Evolutionary conservation across 2,329 filamentous ascomycete genomes (phyloP).

Genomic region (Rhinocladiella mackenziei): DNA sequence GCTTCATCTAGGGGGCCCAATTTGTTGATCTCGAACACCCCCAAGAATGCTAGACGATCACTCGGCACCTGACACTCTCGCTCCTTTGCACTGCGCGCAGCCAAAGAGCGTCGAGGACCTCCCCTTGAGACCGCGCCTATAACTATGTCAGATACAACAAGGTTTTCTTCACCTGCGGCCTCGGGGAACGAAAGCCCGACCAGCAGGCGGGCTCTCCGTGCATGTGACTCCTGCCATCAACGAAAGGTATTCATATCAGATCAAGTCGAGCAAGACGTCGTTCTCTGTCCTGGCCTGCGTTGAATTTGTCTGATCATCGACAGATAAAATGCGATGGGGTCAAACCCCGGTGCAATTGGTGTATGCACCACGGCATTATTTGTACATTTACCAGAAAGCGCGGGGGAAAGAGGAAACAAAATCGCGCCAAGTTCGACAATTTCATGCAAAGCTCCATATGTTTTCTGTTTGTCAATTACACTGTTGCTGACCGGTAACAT

Average conservation of each 20-base stretch:
- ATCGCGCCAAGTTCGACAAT: background rate
- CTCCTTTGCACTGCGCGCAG: too few species aligned
- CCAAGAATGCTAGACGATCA: too few species aligned
- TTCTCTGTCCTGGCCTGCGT: background rate
- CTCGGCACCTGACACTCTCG: too few species aligned
- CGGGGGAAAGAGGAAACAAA: slow-evolving; percentile 28
- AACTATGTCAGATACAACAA: slow-evolving; percentile 11
- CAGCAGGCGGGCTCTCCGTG: slow-evolving; percentile 22
- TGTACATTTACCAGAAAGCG: slow-evolving; percentile 45
- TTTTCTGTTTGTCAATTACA: too few species aligned
- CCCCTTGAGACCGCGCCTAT: slow-evolving; percentile 1
- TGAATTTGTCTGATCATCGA: slow-evolving; percentile 3
- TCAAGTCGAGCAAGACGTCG: too few species aligned
- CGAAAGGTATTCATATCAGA: too few species aligned
- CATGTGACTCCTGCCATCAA: slow-evolving; percentile 50
- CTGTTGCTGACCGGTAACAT: too few species aligned
- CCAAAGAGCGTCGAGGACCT: background rate
- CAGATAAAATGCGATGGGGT: slow-evolving; percentile 48
- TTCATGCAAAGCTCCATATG: background rate
- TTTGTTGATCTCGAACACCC: too few species aligned
- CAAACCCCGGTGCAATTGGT: slow-evolving; percentile 13
- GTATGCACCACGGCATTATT: slow-evolving; percentile 26
- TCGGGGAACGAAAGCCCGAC: background rate
- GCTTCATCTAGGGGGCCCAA: too few species aligned
- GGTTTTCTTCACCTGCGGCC: background rate